These are phyloP conservation scores for Rhizoclosmatium sp. DNA, from an alignment of 192 early-diverging fungal species.

Conservation along the genomic window DNA sequence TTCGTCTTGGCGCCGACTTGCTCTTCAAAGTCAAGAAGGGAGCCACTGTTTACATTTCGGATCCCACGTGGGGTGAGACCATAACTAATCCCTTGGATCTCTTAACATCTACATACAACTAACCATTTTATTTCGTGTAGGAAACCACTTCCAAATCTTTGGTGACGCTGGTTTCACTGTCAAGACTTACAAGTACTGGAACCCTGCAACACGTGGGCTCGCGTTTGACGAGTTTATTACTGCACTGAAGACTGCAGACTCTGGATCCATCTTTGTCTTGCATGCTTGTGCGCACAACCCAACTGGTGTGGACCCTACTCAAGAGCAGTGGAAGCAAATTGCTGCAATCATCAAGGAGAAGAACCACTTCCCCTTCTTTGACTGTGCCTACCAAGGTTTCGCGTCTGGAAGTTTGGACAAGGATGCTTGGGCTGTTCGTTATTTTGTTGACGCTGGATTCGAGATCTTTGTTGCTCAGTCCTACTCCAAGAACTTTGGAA, in stretches of 20 bases:
- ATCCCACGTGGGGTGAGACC: constrained; percentile 92
- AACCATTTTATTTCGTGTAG: constrained; percentile 31
- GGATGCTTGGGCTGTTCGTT: constrained; percentile 92
- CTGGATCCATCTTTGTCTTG: constrained; percentile 84
- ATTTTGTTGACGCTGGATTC: constrained; percentile 91
- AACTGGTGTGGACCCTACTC: constrained; percentile 96
- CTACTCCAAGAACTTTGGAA: constrained; percentile 98
- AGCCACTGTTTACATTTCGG: constrained; percentile 84
- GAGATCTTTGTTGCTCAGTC: constrained; percentile 92
- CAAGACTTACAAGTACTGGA: constrained; percentile 90
- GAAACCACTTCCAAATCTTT: constrained; percentile 92
- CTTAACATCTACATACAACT: neutral
- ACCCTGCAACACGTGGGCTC: constrained; percentile 78
- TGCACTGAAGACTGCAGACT: constrained; percentile 73
- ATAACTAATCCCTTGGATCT: too few species aligned
- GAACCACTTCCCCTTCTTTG: constrained; percentile 93
- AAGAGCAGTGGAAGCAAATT: constrained; percentile 92
- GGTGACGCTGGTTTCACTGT: constrained; percentile 83
- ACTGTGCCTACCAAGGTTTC: constrained; percentile 99
- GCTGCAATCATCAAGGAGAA: constrained; percentile 81
- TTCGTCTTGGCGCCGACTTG: constrained; percentile 84
- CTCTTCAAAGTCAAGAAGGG: constrained; percentile 73
- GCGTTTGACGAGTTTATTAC: constrained; percentile 81
- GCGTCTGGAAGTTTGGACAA: constrained; percentile 89
- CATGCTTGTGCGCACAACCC: constrained; percentile 99